Evolutionary conservation across 495 filamentous ascomycete genomes (phyloP), one percentile per base, ranked within the genome.

Genomic region (Bryoglossum gracile): DNA sequence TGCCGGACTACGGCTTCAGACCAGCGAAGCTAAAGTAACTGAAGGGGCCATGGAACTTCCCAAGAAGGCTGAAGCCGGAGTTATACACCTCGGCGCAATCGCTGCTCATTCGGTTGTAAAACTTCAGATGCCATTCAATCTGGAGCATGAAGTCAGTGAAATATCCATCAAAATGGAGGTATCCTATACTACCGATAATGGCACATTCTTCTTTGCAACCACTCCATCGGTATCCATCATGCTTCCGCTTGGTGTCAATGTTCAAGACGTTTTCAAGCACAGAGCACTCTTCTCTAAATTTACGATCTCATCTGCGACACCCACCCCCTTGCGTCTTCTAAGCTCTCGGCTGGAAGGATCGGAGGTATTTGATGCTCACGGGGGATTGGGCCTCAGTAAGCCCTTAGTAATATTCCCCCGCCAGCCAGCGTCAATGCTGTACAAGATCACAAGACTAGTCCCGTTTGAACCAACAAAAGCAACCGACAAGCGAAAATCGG

Each of bases 221-320:
- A 80, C 76, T 18, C 73, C 72, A 9, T 73, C 75, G n/a, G 68
- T 88, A 19, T 76, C 80, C 1, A 82, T 86, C 5, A 68, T 77
- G 14, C 69, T 97, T 9, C 87, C 87, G 0, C 76, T 99, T 32
- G 89, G 89, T 14, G 91, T 99, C 51, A 96, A 97, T 54, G 91
- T 99, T 32, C 89, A 96, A 57, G 94, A 99, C 55, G 79, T 88
- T 30, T 99, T 99, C 73, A 94, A 94, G 62, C 75, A 86, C 43
- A 67, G 81, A 23, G 70, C 80, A 1, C 74, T 97, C 0, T 92
- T 91, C 56, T 95, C 91, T 0, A 81, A 82, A 41, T 97, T 98
- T 61, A 92, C 84, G 13, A 80, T 98, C 33, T 86, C 84, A 23
- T 85, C 90, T 3, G 82, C 88, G 3, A 84, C 68, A 49, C 57